Percentiles rank a stretch among this genome's conserved stretches.
Conservation (phyloP, 2,329 filamentous ascomycete genomes). For the Xylariaceae sp. region DNA sequence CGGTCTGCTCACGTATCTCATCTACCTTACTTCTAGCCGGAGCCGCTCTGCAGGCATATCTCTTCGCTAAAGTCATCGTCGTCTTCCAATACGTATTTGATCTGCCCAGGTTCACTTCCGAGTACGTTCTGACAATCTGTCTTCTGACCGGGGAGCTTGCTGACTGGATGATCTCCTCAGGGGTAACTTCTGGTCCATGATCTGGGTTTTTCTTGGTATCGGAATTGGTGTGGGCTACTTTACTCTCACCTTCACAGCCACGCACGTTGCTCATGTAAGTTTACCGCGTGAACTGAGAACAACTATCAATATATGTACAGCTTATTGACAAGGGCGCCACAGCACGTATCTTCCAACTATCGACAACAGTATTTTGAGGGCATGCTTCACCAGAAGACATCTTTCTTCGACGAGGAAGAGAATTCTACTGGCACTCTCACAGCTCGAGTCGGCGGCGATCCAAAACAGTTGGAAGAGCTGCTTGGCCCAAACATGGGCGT, state of each 20-base stretch:
- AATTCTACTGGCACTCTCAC: slow-evolving; percentile 57
- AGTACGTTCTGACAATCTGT: slow-evolving; percentile 17
- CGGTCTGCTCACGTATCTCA: too few species aligned
- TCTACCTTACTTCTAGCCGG: slow-evolving; percentile 32
- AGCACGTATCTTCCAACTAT: slow-evolving; percentile 47
- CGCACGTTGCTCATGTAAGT: slow-evolving; percentile 38
- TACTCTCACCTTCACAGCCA: slow-evolving; percentile 39
- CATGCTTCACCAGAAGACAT: slow-evolving; percentile 53
- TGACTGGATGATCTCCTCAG: too few species aligned
- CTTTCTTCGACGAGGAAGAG: slow-evolving; percentile 56
- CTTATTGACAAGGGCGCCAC: slow-evolving; percentile 2
- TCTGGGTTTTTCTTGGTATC: slow-evolving; percentile 57
- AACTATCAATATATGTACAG: not conserved
- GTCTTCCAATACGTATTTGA: slow-evolving; percentile 39
- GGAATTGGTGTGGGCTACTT: slow-evolving; percentile 50
- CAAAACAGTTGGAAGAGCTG: slow-evolving; percentile 56
- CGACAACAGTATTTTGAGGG: slow-evolving; percentile 56
- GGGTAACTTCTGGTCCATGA: slow-evolving; percentile 58
- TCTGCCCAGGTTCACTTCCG: slow-evolving; percentile 30
- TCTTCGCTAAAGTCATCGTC: slow-evolving; percentile 49
- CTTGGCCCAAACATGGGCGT: slow-evolving; percentile 60
- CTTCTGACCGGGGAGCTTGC: too few species aligned
- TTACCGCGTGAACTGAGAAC: not conserved
- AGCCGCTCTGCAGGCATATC: slow-evolving; percentile 47
- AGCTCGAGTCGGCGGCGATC: slow-evolving; percentile 49